These are phyloP conservation scores for Naematelia encephala DNA, from an alignment of 768 basidiomycete genomes.

Conservation along the genomic window DNA sequence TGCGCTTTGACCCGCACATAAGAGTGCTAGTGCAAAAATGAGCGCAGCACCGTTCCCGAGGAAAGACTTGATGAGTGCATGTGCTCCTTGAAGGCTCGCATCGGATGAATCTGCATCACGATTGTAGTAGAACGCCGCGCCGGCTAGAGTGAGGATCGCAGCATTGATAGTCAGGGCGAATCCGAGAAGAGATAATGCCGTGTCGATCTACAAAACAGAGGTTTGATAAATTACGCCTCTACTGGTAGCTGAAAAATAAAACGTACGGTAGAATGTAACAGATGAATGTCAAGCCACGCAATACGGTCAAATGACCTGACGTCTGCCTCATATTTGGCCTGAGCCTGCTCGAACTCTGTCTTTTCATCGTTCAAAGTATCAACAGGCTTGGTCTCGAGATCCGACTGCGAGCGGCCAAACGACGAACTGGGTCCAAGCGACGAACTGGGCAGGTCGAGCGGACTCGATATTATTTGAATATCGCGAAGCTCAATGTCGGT, in stretches of 20 bases:
- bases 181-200: constrained; percentile 64
- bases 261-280: constrained; percentile 48
- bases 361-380: not conserved
- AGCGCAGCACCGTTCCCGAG: constrained; percentile 77
- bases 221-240: too few relatives aligned
- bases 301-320: constrained; percentile 48
- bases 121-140: constrained; percentile 72
- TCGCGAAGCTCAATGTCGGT: not conserved
- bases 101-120: constrained; percentile 52
- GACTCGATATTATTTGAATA: not conserved
- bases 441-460: not conserved
- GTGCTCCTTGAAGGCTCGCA: constrained; percentile 80
- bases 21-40: constrained; percentile 81
- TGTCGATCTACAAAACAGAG: constrained; percentile 54
- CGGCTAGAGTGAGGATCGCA: constrained; percentile 70
- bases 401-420: not conserved
- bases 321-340: constrained; percentile 37
- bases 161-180: constrained; percentile 88
- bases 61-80: constrained; percentile 64
- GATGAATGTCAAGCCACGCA: constrained; percentile 45
- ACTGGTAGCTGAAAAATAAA: not conserved
- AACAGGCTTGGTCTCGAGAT: not conserved
- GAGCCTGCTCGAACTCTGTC: constrained; percentile 17
- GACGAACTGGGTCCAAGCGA: too few relatives aligned
- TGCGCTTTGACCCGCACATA: constrained; percentile 83